phyloP scores from a whole-genome alignment of 1,284 basidiomycete genomes.

The Naganishia liquefaciens region DNA sequence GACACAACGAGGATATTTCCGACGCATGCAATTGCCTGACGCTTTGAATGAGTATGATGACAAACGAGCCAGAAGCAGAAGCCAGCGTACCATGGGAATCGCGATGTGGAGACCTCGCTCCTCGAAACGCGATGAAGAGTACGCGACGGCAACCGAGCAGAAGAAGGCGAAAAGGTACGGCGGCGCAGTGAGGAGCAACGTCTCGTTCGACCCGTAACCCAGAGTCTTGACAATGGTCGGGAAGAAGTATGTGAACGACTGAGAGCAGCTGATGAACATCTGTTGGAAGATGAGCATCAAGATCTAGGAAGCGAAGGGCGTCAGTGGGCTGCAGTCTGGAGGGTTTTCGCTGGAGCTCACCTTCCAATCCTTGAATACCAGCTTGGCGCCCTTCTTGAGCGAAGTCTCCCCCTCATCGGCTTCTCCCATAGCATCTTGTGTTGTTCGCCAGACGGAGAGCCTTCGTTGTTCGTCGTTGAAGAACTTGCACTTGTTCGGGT shows the following conservation, averaged over 20 bases:
- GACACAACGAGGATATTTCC: constrained; percentile 30
- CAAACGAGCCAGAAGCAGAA: not conserved
- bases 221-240: constrained; percentile 38
- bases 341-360: not conserved
- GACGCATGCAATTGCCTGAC: constrained; percentile 12
- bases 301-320: constrained; percentile 26
- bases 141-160: constrained; percentile 34
- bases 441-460: constrained; percentile 26
- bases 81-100: constrained; percentile 37
- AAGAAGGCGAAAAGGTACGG: constrained; percentile 42
- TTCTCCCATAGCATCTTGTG: constrained; percentile 30
- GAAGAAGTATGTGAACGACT: constrained; percentile 26
- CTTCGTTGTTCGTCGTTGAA: constrained; percentile 27
- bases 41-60: not conserved
- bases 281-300: constrained; percentile 42
- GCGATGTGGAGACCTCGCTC: constrained; percentile 25
- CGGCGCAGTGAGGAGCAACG: constrained; percentile 45
- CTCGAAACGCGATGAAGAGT: constrained; percentile 16
- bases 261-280: constrained; percentile 31
- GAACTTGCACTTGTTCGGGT: constrained; percentile 29
- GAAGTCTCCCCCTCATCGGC: constrained; percentile 28
- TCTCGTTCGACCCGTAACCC: constrained; percentile 41
- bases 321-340: not conserved
- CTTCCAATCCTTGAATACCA: constrained; percentile 46
- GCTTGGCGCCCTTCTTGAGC: constrained; percentile 26